Evolutionary conservation across 2,329 filamentous ascomycete species (phyloP).

Genomic region (Zasmidium cellare): DNA sequence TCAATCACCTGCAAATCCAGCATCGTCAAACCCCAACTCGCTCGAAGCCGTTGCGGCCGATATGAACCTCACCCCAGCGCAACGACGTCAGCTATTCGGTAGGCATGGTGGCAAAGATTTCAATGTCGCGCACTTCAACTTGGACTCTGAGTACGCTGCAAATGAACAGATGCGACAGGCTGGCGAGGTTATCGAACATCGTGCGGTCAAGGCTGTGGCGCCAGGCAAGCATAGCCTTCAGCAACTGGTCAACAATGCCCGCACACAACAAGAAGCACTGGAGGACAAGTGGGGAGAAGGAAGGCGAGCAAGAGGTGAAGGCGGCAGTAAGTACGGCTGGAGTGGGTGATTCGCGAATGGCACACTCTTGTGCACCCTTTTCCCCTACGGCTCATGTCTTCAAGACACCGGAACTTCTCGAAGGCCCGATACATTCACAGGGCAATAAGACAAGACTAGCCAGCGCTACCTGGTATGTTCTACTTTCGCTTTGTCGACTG

Average conservation of each 20-base stretch:
- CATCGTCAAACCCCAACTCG: constrained; percentile 45
- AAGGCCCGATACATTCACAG: too few species aligned
- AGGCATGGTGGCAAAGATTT: constrained; percentile 49
- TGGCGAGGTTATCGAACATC: constrained; percentile 70
- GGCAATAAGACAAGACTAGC: too few species aligned
- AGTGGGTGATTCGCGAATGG: constrained; percentile 4
- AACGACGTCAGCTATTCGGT: constrained; percentile 82
- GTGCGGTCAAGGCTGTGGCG: constrained; percentile 78
- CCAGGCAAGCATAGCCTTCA: constrained; percentile 87
- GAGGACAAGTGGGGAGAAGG: constrained; percentile 90
- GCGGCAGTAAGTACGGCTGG: constrained; percentile 26
- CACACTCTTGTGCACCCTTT: too few species aligned
- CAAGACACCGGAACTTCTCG: too few species aligned
- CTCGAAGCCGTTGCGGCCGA: constrained; percentile 72
- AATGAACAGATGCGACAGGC: constrained; percentile 75
- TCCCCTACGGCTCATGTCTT: too few species aligned
- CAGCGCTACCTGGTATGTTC: not conserved
- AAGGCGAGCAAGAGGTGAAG: constrained; percentile 73
- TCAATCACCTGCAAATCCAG: constrained; percentile 13
- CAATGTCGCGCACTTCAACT: constrained; percentile 82
- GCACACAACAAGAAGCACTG: constrained; percentile 78
- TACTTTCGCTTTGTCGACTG: not conserved
- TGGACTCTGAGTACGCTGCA: constrained; percentile 79
- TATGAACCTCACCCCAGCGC: constrained; percentile 74
- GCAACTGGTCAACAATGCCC: constrained; percentile 81